Evolutionary conservation across 257 asterid genomes (phyloP), one percentile per base, ranked within the genome.

Genomic region (Knoxia roxburghii): DNA sequence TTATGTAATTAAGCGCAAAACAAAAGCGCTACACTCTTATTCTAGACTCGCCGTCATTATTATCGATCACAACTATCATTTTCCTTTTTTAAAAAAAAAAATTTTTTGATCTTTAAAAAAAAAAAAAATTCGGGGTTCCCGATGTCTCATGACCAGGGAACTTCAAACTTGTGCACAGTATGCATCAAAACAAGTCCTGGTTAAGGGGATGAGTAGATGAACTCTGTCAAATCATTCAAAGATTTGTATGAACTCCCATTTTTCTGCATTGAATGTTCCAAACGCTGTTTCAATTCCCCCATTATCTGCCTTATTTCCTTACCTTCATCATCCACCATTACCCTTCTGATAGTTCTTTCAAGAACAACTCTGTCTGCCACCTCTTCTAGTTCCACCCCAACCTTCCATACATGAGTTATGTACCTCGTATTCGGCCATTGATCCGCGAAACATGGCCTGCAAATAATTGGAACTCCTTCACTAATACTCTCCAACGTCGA

Each of bases 401-500:
- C 72, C 32, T 65, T 75, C 80, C 83, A 78, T 3, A 62, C 75
- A 21, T 60, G 67, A 18, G 61, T 52, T 1, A 78, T 10, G 41
- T 68, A 78, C 62, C 75, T 68, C 8, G 80, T 32, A 35, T 78
- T 78, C 18, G 70, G 30, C 26, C 45, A 20, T 45, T 78, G 80
- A 35, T 78, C 83, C 1, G 70, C 67, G 1, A 78, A 68, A 45
- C 27, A 26, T 2, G 80, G 80, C 26, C 75, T 53, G 59, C 83
- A 78, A 13, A 78, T 75, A 77, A 75, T 71, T 12, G 80, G 77
- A 65, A 75, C 73, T 4, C 73, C 83, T 72, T 75, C 77, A 32
- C 73, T 26, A 13, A 75, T 21, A 9, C 79, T 72, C 56, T 78
- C 82, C 68, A 77, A 14, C 2, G 76, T 73, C 4, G 79, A 78